Evolutionary conservation across 2,329 filamentous ascomycete species (phyloP), one percentile per base, ranked within the genome.

Genomic region (Cordyceps cateniannulata): DNA sequence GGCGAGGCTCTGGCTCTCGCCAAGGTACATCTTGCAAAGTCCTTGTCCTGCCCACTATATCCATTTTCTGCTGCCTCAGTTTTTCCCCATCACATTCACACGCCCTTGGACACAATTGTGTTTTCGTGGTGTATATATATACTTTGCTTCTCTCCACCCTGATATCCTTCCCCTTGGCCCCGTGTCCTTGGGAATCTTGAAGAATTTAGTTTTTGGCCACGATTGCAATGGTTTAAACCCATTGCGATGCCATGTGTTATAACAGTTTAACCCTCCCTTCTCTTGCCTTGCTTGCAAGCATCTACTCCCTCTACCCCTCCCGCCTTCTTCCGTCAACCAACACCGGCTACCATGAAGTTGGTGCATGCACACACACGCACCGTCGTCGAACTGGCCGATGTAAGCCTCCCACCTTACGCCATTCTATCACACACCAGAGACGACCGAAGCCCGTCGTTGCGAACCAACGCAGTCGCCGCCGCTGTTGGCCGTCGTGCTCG

Each of bases 161-260:
- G n/a, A n/a, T n/a, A n/a, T n/a, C n/a, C n/a, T n/a, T 16, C 27
- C 24, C 20, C 54, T 22, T n/a, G n/a, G n/a, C n/a, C n/a, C n/a
- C n/a, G n/a, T n/a, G n/a, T n/a, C n/a, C n/a, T n/a, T n/a, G n/a
- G n/a, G n/a, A n/a, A n/a, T n/a, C n/a, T n/a, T n/a, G n/a, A n/a
- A n/a, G n/a, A n/a, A n/a, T 12, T 35, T 35, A 12, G 10, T 25
- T n/a, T 16, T n/a, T 18, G 14, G 50, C n/a, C n/a, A n/a, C n/a
- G n/a, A n/a, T 2, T 32, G 38, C 54, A 57, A 22, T 48, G 54
- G 29, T 47, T 56, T 14, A 35, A 35, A 7, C n/a, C 44, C 45
- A 57, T 57, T 57, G 54, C 44, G 54, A 45, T 20, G 44, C 10
- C 45, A 58, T 58, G 55, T 58, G 50, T 58, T 25, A 50, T 58